Percentiles rank a stretch among this genome's conserved stretches.
These are phyloP conservation scores for Boletus tylopilopsis DNA, from an alignment of 768 basidiomycete species.

Conservation along the genomic window DNA sequence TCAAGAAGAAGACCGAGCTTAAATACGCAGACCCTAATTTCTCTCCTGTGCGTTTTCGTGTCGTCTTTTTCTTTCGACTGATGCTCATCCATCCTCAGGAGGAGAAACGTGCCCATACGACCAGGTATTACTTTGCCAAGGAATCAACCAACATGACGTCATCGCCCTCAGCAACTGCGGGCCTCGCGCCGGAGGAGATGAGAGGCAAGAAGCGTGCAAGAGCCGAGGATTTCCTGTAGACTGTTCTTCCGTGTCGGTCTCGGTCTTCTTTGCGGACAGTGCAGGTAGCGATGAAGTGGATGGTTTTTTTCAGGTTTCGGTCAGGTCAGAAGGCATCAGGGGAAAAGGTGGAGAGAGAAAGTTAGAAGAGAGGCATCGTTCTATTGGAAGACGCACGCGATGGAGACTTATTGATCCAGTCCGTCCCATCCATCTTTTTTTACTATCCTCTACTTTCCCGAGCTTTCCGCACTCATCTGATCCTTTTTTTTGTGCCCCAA, in stretches of 20 bases:
- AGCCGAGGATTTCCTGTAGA: conserved; percentile 79
- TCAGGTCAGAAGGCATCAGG: conserved; percentile 10
- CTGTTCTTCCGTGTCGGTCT: conserved; percentile 24
- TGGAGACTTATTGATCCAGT: conserved; percentile 34
- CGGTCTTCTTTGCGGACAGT: conserved; percentile 25
- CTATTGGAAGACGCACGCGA: conserved; percentile 13
- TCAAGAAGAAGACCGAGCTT: conserved; percentile 73
- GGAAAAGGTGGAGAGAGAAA: background rate
- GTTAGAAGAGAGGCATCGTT: background rate
- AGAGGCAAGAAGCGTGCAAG: conserved; percentile 82
- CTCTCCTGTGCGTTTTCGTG: conserved; percentile 54
- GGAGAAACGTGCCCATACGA: conserved; percentile 65
- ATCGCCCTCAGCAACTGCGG: conserved; percentile 26
- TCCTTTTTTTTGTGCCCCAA: too few species aligned
- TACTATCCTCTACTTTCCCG: conserved; percentile 21
- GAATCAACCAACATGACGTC: conserved; percentile 29
- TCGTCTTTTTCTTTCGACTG: background rate
- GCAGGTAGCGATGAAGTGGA: conserved; percentile 29
- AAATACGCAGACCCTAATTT: conserved; percentile 78
- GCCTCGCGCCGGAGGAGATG: conserved; percentile 46
- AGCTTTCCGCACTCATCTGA: conserved; percentile 27
- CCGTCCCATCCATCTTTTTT: conserved; percentile 35
- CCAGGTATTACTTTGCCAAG: conserved; percentile 58
- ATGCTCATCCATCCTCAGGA: conserved; percentile 45
- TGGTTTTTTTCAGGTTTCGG: conserved; percentile 30